Base-by-base conservation (phyloP, 1,139 yeast species). In the Candida neerlandica region DNA sequence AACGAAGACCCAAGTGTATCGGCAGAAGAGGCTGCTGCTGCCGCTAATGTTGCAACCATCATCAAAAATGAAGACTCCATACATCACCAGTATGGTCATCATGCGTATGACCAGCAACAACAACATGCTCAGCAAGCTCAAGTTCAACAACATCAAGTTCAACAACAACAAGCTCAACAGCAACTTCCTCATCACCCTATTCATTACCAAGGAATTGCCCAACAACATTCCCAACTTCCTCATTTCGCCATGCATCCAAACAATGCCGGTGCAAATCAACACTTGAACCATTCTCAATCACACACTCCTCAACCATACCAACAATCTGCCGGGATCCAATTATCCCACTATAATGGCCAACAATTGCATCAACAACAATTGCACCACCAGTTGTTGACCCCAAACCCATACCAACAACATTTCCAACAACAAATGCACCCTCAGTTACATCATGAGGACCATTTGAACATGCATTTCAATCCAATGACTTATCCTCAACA, bases 21-120 rank as follows among this genome's bases (percentile, higher is more conserved):
- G 26, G 62, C 68, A 9, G 70, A 63, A 12, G 67, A 63, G 10
- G 71, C 68, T 12, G 66, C 64, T n/a, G 66, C 68, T 35, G 64
- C 65, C 34, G 64, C 67, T 5, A 45, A 46, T 51, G 52, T 49
- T 41, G 47, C 53, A 35, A 43, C 34, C 30, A 47, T 51, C 34
- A 46, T 58, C 38, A 61, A 61, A 41, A 59, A 58, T 16, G 65
- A 61, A 11, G 65, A 61, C 16, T 55, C 58, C 11, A 46, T 49
- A 35, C 52, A 44, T 21, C 58, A 53, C 40, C 61, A 55, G 19
- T 34, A 33, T 23, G 37, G 27, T 14, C 45, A 40, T 12, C 49
- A 26, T 10, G 44, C 29, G 27, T 39, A 39, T 15, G 42, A 39
- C 18, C 59, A 57, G 41, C 58, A 53, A 27, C 57, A 50, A n/a